phyloP scores from a whole-genome alignment of 2,329 filamentous ascomycete species.

The Cladosporium cucumerinum region DNA sequence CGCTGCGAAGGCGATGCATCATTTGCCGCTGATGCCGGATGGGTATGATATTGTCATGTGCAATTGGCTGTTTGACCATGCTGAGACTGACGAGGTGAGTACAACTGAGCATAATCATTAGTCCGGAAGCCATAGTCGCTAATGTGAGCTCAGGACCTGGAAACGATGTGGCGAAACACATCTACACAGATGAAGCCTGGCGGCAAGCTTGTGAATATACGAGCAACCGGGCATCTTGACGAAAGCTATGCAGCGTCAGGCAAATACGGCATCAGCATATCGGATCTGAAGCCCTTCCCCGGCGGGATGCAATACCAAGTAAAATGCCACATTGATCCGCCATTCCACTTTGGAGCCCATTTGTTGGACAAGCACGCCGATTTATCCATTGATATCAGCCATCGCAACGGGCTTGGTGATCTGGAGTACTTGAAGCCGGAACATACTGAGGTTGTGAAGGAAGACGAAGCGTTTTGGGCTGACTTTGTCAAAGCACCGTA shows the following conservation, averaged over 20 bases:
- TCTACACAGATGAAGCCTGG: conserved; percentile 19
- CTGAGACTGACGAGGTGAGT: conserved; percentile 16
- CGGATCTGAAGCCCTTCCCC: conserved; percentile 15
- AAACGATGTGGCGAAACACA: conserved; percentile 19
- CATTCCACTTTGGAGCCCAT: conserved; percentile 16
- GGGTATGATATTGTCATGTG: conserved; percentile 24
- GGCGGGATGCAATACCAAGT: conserved; percentile 18
- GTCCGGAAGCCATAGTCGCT: background rate
- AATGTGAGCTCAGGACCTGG: background rate
- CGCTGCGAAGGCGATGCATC: conserved; percentile 15
- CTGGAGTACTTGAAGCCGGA: conserved; percentile 7
- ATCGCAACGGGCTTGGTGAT: conserved; percentile 16
- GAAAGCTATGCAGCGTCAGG: background rate
- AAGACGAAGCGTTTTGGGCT: conserved; percentile 19
- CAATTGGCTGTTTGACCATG: conserved; percentile 21
- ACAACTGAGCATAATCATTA: background rate
- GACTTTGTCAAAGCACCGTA: conserved; percentile 21
- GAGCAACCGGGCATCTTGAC: conserved; percentile 13
- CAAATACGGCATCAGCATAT: conserved; percentile 19
- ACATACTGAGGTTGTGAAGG: conserved; percentile 16
- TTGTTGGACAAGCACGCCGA: conserved; percentile 15
- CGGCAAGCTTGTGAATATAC: conserved; percentile 18
- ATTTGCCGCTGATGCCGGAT: conserved; percentile 15
- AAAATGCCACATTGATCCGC: conserved; percentile 11
- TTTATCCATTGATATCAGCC: conserved; percentile 15